Evolutionary conservation across 345 rosid genomes (phyloP).

Genomic region (Moringa oleifera): DNA sequence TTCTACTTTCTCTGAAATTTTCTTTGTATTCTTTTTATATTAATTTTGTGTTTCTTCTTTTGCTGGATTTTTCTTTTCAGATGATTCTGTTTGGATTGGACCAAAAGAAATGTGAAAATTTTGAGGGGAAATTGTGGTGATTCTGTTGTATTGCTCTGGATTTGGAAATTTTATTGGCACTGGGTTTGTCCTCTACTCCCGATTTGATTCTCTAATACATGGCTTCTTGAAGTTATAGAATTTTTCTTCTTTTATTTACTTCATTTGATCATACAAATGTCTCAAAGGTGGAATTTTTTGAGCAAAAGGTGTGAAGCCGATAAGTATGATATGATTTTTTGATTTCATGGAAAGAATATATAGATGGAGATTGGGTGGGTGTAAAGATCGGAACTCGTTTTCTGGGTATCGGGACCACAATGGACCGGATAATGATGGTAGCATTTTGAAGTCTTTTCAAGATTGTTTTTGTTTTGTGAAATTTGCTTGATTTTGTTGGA

Average conservation of each 20-base stretch:
- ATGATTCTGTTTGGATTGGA: constrained; percentile 19
- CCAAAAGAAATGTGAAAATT: constrained; percentile 6
- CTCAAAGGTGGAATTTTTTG: constrained; percentile 14
- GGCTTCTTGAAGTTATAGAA: constrained; percentile 6
- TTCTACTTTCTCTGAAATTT: background rate
- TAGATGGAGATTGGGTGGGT: constrained; percentile 34
- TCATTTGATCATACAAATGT: background rate
- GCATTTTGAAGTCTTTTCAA: constrained; percentile 7
- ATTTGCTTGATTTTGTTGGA: constrained; percentile 24
- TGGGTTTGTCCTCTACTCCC: constrained; percentile 12
- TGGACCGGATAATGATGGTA: constrained; percentile 17
- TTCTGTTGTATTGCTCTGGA: constrained; percentile 9
- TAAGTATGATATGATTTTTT: constrained; percentile 19
- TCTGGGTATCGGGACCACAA: constrained; percentile 26
- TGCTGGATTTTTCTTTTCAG: constrained; percentile 11
- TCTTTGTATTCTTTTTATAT: too few species aligned
- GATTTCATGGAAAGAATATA: constrained; percentile 27
- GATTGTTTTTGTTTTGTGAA: constrained; percentile 22
- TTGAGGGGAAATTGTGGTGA: constrained; percentile 18
- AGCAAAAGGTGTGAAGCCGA: constrained; percentile 9
- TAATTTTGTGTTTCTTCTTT: too few species aligned
- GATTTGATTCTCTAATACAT: constrained; percentile 9
- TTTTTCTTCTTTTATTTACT: background rate
- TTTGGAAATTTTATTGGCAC: background rate
- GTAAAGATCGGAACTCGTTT: constrained; percentile 30